Evolutionary conservation across 805 yeast species (phyloP).

Genomic region (Yarrowia sp.): DNA sequence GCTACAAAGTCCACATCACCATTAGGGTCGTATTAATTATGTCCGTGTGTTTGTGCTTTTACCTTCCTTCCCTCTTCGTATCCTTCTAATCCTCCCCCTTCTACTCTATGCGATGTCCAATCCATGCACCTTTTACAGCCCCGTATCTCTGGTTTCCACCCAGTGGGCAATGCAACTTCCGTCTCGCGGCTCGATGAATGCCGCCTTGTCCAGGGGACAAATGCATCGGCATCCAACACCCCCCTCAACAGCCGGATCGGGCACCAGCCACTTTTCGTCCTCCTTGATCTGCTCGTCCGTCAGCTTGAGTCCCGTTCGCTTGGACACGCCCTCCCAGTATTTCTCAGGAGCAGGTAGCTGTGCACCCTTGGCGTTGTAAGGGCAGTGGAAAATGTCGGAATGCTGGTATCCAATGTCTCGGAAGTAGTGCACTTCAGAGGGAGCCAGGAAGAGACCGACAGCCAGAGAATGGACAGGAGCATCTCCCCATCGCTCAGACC

Average conservation of each 20-base stretch:
- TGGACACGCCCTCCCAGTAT: slow-evolving; percentile 19
- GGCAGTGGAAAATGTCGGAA: slow-evolving; percentile 80
- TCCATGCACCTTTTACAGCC: neutral
- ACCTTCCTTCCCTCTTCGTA: neutral
- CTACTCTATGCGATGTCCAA: neutral
- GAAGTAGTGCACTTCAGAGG: slow-evolving; percentile 79
- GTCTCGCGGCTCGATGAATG: slow-evolving; percentile 39
- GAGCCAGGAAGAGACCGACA: slow-evolving; percentile 66
- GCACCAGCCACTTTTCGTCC: slow-evolving; percentile 43
- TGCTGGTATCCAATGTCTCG: slow-evolving; percentile 90
- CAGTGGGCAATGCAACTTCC: slow-evolving; percentile 39
- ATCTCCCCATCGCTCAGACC: slow-evolving; percentile 95
- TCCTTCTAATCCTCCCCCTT: neutral
- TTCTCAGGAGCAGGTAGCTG: slow-evolving; percentile 16
- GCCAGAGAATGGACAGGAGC: slow-evolving; percentile 93
- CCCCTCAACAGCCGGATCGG: slow-evolving; percentile 41
- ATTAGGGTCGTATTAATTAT: slow-evolving; percentile 1
- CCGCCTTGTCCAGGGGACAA: slow-evolving; percentile 52
- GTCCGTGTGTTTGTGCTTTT: neutral
- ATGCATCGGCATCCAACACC: slow-evolving; percentile 86
- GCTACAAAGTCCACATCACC: too few species aligned
- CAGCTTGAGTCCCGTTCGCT: slow-evolving; percentile 24
- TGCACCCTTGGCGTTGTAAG: slow-evolving; percentile 56
- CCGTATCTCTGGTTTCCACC: slow-evolving; percentile 32
- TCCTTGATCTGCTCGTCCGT: slow-evolving; percentile 38